These are phyloP conservation scores for Rubia yunnanensis DNA, from an alignment of 257 asterid genomes.

Conservation along the genomic window DNA sequence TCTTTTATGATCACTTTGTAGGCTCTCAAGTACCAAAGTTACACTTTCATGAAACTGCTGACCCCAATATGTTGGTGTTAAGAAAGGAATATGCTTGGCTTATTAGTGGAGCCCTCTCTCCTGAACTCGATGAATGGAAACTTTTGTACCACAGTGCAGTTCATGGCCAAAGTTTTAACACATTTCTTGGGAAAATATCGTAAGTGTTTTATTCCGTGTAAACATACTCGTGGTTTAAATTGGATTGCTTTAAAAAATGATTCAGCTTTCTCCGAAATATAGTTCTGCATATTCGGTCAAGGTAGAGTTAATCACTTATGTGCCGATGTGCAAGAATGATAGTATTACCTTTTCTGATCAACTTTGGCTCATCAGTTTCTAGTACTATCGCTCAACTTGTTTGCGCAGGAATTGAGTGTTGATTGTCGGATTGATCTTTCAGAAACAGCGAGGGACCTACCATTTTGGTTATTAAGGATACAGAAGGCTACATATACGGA, in stretches of 20 bases:
- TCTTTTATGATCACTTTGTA: constrained; percentile 16
- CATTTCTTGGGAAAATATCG: constrained; percentile 74
- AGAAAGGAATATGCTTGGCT: constrained; percentile 87
- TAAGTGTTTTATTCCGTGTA: constrained; percentile 28
- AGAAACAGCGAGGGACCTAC: constrained; percentile 63
- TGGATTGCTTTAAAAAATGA: background rate
- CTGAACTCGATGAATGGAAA: constrained; percentile 71
- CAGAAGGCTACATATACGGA: constrained; percentile 73
- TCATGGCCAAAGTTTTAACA: constrained; percentile 81
- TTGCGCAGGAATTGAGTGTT: constrained; percentile 16
- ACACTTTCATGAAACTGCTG: constrained; percentile 28
- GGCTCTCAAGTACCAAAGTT: constrained; percentile 72
- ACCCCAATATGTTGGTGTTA: constrained; percentile 48
- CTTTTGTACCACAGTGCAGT: constrained; percentile 76
- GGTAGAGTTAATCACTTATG: background rate
- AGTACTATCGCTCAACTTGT: background rate
- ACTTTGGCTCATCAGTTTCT: background rate
- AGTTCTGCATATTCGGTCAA: background rate
- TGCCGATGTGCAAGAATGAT: background rate
- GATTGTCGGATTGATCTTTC: constrained; percentile 41
- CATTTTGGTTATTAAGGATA: constrained; percentile 71
- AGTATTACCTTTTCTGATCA: background rate
- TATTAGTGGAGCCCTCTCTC: constrained; percentile 74
- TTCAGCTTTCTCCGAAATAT: constrained; percentile 1
- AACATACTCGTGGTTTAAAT: background rate